These are phyloP conservation scores for Dioszegia crocea DNA, from an alignment of 768 basidiomycete genomes.

Conservation along the genomic window DNA sequence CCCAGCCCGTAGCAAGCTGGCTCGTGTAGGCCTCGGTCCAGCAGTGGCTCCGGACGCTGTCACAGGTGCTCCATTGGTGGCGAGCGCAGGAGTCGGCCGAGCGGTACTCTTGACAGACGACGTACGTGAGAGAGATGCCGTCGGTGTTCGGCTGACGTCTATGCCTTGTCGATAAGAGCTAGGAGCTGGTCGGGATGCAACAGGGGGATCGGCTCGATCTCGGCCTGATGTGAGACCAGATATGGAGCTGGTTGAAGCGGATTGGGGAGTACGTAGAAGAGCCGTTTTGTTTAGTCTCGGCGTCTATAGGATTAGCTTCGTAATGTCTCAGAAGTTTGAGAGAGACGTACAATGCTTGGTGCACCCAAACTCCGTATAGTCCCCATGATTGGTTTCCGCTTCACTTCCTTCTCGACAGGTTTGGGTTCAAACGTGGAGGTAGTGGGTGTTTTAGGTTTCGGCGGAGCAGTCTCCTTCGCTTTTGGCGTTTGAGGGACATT, in stretches of 20 bases:
- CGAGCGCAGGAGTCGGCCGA: no score
- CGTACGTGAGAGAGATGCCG: not conserved
- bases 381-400: slow-evolving; percentile 15
- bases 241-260: not conserved
- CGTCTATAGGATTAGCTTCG: slow-evolving; percentile 9
- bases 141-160: not conserved
- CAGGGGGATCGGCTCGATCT: not conserved
- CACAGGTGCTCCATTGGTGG: not conserved
- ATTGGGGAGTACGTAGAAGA: slow-evolving; percentile 20
- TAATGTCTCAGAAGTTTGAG: not conserved
- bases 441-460: not conserved
- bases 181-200: not conserved
- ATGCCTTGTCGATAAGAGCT: not conserved
- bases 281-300: slow-evolving; percentile 27
- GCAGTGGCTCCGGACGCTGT: no score
- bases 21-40: slow-evolving; percentile 29
- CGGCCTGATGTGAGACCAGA: not conserved
- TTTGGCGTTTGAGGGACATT: not conserved
- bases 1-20: slow-evolving; percentile 28
- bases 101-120: not conserved
- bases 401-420: slow-evolving; percentile 1
- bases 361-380: slow-evolving; percentile 24
- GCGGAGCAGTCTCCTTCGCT: not conserved
- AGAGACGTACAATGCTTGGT: slow-evolving; percentile 26
- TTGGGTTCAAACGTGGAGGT: slow-evolving; percentile 1